Evolutionary conservation across 164 flowering plant species (phyloP).

Genomic region (Euptelea pleiosperma): DNA sequence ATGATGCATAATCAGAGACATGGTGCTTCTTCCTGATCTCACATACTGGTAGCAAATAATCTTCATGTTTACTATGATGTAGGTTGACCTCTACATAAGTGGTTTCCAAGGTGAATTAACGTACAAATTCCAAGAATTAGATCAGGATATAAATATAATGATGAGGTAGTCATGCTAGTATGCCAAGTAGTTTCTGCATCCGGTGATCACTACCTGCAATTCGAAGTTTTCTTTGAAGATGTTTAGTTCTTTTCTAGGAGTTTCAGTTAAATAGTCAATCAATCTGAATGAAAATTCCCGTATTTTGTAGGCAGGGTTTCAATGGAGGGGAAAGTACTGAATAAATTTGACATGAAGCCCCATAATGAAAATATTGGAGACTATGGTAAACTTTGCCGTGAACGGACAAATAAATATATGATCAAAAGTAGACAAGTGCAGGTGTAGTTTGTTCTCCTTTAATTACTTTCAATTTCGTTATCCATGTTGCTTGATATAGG

Average conservation of each 20-base stretch:
- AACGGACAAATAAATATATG: conserved; percentile 67
- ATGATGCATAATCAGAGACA: background rate
- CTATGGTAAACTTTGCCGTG: conserved; percentile 77
- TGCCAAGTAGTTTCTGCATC: too few species aligned
- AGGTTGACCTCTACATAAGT: too few species aligned
- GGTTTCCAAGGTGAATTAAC: too few species aligned
- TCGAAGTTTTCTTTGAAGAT: background rate
- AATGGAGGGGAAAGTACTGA: conserved; percentile 72
- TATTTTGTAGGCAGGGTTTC: conserved; percentile 52
- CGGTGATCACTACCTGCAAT: background rate
- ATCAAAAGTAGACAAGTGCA: conserved; percentile 66
- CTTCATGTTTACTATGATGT: background rate
- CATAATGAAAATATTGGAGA: conserved; percentile 47
- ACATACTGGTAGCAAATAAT: background rate
- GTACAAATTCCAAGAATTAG: too few species aligned
- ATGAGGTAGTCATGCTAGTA: too few species aligned
- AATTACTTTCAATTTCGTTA: background rate
- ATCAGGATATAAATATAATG: too few species aligned
- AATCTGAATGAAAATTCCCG: conserved; percentile 11
- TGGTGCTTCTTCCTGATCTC: background rate
- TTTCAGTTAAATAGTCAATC: conserved; percentile 6
- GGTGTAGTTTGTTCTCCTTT: conserved; percentile 29
- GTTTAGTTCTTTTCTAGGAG: conserved; percentile 3
- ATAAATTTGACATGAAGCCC: conserved; percentile 89
- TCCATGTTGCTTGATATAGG: too few species aligned